phyloP scores from a whole-genome alignment of 2,329 filamentous ascomycete genomes.

The Ophiostoma tasmaniense region DNA sequence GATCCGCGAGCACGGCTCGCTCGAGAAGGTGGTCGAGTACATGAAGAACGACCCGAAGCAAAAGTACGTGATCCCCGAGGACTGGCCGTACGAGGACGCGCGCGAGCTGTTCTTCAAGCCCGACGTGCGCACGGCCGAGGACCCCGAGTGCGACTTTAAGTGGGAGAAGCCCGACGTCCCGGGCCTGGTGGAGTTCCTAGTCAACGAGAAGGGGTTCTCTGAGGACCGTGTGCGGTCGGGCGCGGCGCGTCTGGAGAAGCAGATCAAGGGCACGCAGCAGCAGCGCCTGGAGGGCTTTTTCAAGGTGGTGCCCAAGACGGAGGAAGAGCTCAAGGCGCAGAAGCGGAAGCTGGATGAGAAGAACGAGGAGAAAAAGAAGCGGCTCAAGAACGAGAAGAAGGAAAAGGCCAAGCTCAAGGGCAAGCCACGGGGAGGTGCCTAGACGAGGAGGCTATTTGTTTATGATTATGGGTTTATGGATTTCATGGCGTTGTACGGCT shows the following conservation, averaged over 20 bases:
- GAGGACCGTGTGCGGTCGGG: slow-evolving; percentile 83
- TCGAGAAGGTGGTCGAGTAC: slow-evolving; percentile 78
- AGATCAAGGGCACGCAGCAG: slow-evolving; percentile 84
- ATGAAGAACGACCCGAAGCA: slow-evolving; percentile 68
- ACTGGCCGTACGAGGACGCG: slow-evolving; percentile 92
- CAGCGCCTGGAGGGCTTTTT: slow-evolving; percentile 92
- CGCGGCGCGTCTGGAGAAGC: slow-evolving; percentile 75
- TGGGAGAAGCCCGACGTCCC: slow-evolving; percentile 93
- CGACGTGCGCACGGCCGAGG: slow-evolving; percentile 74
- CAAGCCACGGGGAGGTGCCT: slow-evolving; percentile 61
- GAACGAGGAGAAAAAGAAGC: slow-evolving; percentile 88
- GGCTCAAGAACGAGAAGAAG: slow-evolving; percentile 87
- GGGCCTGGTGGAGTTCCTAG: slow-evolving; percentile 80
- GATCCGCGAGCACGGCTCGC: slow-evolving; percentile 80
- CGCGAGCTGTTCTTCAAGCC: slow-evolving; percentile 86
- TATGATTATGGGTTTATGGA: not conserved
- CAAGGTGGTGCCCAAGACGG: slow-evolving; percentile 82
- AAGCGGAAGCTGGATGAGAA: slow-evolving; percentile 95
- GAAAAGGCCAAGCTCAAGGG: slow-evolving; percentile 87
- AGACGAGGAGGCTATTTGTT: slow-evolving; percentile 13
- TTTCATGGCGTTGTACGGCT: not conserved
- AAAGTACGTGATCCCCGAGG: slow-evolving; percentile 82
- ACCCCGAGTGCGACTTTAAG: slow-evolving; percentile 89
- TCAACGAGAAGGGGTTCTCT: slow-evolving; percentile 91
- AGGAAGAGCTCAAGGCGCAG: slow-evolving; percentile 70